Base-by-base conservation (phyloP, 2,329 filamentous ascomycete species). In the Fusarium proliferatum region DNA sequence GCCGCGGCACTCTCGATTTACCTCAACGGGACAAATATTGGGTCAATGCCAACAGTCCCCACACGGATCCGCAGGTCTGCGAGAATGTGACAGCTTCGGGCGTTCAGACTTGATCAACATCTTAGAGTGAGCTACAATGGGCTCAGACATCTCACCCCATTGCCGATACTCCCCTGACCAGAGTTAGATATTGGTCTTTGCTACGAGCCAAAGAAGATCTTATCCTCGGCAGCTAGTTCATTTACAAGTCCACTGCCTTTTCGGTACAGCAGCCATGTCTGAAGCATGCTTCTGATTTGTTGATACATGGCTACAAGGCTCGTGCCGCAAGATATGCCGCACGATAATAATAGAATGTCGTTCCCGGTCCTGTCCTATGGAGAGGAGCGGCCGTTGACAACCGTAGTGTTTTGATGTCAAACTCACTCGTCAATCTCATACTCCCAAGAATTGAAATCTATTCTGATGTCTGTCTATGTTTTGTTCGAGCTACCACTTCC, bases 261-360 rank as follows among this genome's bases (percentile, higher is more conserved):
- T 38, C 17, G 65, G 66, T 65, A 71, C 61, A 66, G 59, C 34
- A 57, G 56, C 52, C 58, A 43, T 53, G 21, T 52, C 11, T 61
- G 48, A 42, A 65, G 39, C 28, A 42, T 33, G 36, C 34, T 34
- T 46, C 56, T 67, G 64, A 74, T 73, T 73, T 66, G 69, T 53
- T 66, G n/a, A 39, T 38, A 51, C 28, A 36, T 59, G 41, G 58
- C 57, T 71, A 71, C 59, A 64, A 64, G 64, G 64, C 52, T 58
- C 15, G 51, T 66, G 64, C 61, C 52, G 49, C 52, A 49, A 61
- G 74, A 64, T 67, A 76, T 67, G 60, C 64, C 46, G 52, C 60
- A 58, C 43, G 74, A 67, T 72, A 76, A 69, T 71, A 76, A 69
- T 76, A 76, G 72, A 76, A 59, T 70, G 21, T 61, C 62, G 30